These are phyloP conservation scores for Patellifolia procumbens DNA, from an alignment of 179 eudicot species.

Conservation along the genomic window DNA sequence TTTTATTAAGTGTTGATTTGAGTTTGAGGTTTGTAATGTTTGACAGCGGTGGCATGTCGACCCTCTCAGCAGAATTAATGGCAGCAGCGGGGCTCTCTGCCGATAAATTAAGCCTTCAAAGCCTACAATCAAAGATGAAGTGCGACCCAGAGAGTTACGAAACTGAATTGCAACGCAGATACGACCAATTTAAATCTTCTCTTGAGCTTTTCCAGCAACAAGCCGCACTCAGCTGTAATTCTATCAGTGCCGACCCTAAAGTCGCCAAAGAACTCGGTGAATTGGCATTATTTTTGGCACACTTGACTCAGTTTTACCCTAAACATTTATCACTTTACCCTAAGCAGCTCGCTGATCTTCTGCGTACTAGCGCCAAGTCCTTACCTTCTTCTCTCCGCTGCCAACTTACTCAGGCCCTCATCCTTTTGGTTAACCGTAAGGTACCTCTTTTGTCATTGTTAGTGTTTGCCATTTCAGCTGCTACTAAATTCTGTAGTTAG, in stretches of 20 bases:
- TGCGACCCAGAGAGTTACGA: slow-evolving; percentile 79
- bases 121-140: slow-evolving; percentile 88
- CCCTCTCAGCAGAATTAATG: slow-evolving; percentile 41
- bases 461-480: too few species aligned
- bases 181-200: slow-evolving; percentile 75
- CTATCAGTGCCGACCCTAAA: slow-evolving; percentile 52
- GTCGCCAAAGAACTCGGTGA: slow-evolving; percentile 78
- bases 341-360: slow-evolving; percentile 50
- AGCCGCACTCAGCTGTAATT: slow-evolving; percentile 75
- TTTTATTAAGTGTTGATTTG: too few species aligned
- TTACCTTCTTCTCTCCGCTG: slow-evolving; percentile 62
- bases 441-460: too few species aligned
- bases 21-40: too few species aligned
- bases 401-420: slow-evolving; percentile 65
- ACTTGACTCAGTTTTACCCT: slow-evolving; percentile 68
- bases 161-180: slow-evolving; percentile 51
- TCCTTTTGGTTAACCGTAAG: slow-evolving; percentile 74
- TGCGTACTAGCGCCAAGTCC: slow-evolving; percentile 44
- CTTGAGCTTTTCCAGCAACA: slow-evolving; percentile 72
- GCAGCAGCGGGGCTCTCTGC: slow-evolving; percentile 61
- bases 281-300: slow-evolving; percentile 71
- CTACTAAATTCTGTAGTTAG: too few species aligned
- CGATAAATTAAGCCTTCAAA: slow-evolving; percentile 57
- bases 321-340: slow-evolving; percentile 53
- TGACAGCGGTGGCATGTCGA: slow-evolving; percentile 13